phyloP scores from a whole-genome alignment of 140 eudicot genomes.

The Senecio squalidus region DNA sequence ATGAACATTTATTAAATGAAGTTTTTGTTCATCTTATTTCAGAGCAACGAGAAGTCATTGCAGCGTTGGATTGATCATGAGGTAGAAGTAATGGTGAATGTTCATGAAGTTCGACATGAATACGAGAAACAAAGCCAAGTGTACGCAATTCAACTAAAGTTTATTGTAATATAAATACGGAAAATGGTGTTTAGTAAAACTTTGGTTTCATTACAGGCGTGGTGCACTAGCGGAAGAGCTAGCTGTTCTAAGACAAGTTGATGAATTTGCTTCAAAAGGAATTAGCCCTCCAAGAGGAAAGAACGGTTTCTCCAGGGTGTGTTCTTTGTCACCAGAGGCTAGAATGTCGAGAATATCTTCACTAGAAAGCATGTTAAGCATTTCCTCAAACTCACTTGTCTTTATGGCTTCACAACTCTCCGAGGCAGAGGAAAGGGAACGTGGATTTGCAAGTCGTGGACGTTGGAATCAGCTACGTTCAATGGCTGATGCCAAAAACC shows the following conservation, averaged over 20 bases:
- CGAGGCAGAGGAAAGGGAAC: conserved; percentile 93
- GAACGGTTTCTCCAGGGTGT: conserved; percentile 82
- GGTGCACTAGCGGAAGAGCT: conserved; percentile 92
- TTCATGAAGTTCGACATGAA: conserved; percentile 95
- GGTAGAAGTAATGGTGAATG: conserved; percentile 92
- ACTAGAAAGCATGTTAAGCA: conserved; percentile 82
- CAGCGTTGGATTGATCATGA: conserved; percentile 99
- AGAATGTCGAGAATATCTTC: conserved; percentile 89
- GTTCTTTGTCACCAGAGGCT: conserved; percentile 83
- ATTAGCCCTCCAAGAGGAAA: conserved; percentile 86
- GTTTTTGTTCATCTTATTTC: conserved; percentile 21
- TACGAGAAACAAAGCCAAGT: conserved; percentile 98
- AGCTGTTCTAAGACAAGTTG: conserved; percentile 89
- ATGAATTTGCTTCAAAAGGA: conserved; percentile 85
- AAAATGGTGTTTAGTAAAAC: not conserved
- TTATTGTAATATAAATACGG: not conserved
- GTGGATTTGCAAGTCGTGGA: conserved; percentile 65
- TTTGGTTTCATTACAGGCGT: conserved; percentile 50
- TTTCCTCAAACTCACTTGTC: conserved; percentile 86
- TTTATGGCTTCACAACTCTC: conserved; percentile 98
- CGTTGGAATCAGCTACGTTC: conserved; percentile 95
- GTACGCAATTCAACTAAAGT: conserved; percentile 40
- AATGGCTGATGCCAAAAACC: conserved; percentile 87
- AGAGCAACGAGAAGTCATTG: conserved; percentile 89
- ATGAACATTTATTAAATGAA: conserved; percentile 6